Evolutionary conservation across 2,329 filamentous ascomycete genomes (phyloP), one percentile per base, ranked within the genome.

Genomic region (Trichoderma harzianum): DNA sequence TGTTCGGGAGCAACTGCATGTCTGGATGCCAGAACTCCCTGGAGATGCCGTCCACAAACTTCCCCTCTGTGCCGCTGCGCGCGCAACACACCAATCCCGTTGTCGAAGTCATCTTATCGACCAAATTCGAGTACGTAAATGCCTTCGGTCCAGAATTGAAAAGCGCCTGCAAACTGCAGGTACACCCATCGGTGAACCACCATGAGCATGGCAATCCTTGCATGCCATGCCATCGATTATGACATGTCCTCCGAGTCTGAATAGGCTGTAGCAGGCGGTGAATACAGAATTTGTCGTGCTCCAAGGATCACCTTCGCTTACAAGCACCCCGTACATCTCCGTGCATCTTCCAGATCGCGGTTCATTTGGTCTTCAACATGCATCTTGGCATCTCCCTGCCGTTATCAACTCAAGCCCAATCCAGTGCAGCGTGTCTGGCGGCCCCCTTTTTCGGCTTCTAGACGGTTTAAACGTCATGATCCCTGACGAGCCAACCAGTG

Each of bases 301-400:
- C 30, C 66, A 18, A 51, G 66, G 66, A 32, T 34, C 55, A 57
- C 55, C 39, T 34, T 69, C 55, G 66, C 55, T 61, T 61, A 61
- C 39, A 60, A 21, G 18, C 57, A 28, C 64, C 36, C 24, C 34
- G 60, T 43, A 12, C 65, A 60, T 67, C 64, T 58, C 24, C 34
- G 60, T 43, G 11, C 65, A 60, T 67, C 64, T 58, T 66, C 63
- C 47, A 66, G 63, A 68, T 68, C 53, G 65, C 34, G 18, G 53
- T 63, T 63, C 47, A 36, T 57, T 66, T 39, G 26, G 34, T 43
- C 36, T 63, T 51, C 39, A 64, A 64, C 62, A 43, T 64, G 65
- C 34, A 43, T 30, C n/a, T 58, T 61, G 16, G 21, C 53, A 69
- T 69, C 57, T 32, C 28, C 57, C 57, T 62, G 57, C 57, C 66